Evolutionary conservation across 1,284 basidiomycete species (phyloP), one percentile per base, ranked within the genome.

Genomic region (Butyriboletus pseudospeciosus): DNA sequence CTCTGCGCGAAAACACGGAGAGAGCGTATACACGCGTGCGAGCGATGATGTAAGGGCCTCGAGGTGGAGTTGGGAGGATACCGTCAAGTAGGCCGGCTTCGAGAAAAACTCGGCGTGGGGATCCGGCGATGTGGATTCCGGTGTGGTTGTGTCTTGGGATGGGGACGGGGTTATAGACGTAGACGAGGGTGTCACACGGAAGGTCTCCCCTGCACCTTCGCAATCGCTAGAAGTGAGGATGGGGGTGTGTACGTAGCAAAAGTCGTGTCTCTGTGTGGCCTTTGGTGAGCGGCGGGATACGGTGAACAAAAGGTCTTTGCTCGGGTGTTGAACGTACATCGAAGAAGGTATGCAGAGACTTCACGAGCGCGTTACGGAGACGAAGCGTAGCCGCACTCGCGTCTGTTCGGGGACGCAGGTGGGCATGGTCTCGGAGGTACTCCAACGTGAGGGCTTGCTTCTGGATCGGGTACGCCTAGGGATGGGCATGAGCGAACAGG

Each of bases 131-230:
- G 42, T 38, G 8, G 20, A n/a, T 41, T 30, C 48, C 10, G 49
- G 20, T 9, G 43, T 8, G 7, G 47, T 13, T 7, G 28, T 2
- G 20, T 51, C 48, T 37, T 64, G 56, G 40, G 61, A 48, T 32
- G 49, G 23, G 41, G 58, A 20, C 10, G n/a, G 5, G 16, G 16
- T 3, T 23, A 42, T 35, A 8, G 61, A 55, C 20, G 56, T 68
- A 42, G 64, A 63, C 26, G 64, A 51, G 17, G 75, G 63, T 51
- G 76, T 73, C 37, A 98, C 76, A 14, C 82, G 80, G 70, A 99
- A 99, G 1, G 91, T 85, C 72, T 98, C 94, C 20, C 97, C 96
- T 5, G 91, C 95, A n/a, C 96, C 97, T 76, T 99, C 96, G 61
- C 94, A 96, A 71, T 99, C 97, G 59, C 86, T 93, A 9, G 85